These are phyloP conservation scores for Zelopaecilomyces penicillatus DNA, from an alignment of 2,329 filamentous ascomycete genomes.

Conservation along the genomic window DNA sequence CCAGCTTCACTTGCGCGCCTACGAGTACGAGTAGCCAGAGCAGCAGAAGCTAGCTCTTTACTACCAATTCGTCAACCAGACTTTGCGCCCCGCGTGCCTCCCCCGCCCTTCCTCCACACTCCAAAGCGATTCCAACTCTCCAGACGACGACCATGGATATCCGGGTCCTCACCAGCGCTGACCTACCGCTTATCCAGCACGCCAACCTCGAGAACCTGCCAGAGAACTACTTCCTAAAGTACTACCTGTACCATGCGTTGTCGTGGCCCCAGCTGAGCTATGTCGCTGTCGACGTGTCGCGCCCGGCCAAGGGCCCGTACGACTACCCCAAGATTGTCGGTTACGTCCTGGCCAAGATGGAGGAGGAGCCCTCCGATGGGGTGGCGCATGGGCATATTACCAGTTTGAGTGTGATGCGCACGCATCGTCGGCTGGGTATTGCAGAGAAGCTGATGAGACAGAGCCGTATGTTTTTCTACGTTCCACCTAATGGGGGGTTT, in stretches of 20 bases:
- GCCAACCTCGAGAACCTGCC: constrained; percentile 98
- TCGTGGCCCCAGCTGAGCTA: constrained; percentile 97
- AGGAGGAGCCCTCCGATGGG: constrained; percentile 89
- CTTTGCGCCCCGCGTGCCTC: too few relatives aligned
- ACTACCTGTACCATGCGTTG: constrained; percentile 98
- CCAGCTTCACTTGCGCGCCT: too few relatives aligned
- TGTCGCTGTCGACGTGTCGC: constrained; percentile 85
- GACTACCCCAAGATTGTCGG: constrained; percentile 96
- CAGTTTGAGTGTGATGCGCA: constrained; percentile 89
- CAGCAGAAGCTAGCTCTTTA: too few relatives aligned
- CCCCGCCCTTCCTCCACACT: background rate
- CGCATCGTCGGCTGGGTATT: constrained; percentile 81
- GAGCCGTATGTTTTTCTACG: constrained; percentile 57
- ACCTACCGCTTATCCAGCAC: constrained; percentile 89
- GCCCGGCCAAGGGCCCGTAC: constrained; percentile 67
- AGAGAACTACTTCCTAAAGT: constrained; percentile 99
- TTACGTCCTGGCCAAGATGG: constrained; percentile 99
- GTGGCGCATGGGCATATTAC: constrained; percentile 95
- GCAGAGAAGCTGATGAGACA: constrained; percentile 98
- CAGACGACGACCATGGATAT: constrained; percentile 65
- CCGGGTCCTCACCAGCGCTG: constrained; percentile 70
- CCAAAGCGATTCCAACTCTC: background rate
- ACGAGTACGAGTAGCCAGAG: too few relatives aligned
- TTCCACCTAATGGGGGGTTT: background rate
- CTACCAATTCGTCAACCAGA: too few relatives aligned